A percentile compares a stretch with the other conserved stretches of the same genome.
Evolutionary conservation across 257 asterid species (phyloP).

Genomic region (Datura wrightii): DNA sequence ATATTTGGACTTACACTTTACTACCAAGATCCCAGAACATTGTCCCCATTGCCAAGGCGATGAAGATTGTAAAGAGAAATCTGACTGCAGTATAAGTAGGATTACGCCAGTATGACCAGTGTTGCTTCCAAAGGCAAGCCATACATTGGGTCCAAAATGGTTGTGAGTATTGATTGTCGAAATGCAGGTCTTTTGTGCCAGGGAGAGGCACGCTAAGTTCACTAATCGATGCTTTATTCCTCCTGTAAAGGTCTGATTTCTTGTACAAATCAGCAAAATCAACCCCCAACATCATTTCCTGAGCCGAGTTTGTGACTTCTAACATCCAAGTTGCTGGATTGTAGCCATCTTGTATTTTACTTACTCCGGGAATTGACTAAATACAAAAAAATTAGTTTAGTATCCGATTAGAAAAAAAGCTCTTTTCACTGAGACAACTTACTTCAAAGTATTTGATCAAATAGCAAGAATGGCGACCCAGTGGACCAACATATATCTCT

Average conservation of each 20-base stretch:
- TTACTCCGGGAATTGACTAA: slow-evolving; percentile 56
- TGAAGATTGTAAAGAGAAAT: slow-evolving; percentile 59
- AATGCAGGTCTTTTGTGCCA: slow-evolving; percentile 60
- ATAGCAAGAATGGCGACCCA: slow-evolving; percentile 60
- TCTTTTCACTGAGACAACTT: neutral
- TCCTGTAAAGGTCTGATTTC: slow-evolving; percentile 64
- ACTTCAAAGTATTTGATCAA: slow-evolving; percentile 72
- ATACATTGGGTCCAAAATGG: slow-evolving; percentile 60
- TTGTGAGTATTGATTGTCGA: slow-evolving; percentile 61
- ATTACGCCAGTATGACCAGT: slow-evolving; percentile 85
- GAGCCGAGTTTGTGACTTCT: slow-evolving; percentile 65
- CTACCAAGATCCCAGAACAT: slow-evolving; percentile 80
- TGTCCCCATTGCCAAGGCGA: slow-evolving; percentile 68
- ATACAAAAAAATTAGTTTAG: neutral
- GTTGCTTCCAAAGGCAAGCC: slow-evolving; percentile 92
- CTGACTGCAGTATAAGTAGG: slow-evolving; percentile 75
- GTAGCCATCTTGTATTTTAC: slow-evolving; percentile 60
- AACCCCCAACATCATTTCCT: slow-evolving; percentile 55
- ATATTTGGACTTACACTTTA: slow-evolving; percentile 44
- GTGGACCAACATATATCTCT: slow-evolving; percentile 75
- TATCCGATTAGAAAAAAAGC: neutral
- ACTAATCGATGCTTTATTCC: slow-evolving; percentile 63
- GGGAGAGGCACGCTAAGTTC: slow-evolving; percentile 71
- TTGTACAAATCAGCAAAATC: slow-evolving; percentile 64
- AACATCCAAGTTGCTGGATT: slow-evolving; percentile 92